Evolutionary conservation across 1,284 basidiomycete genomes (phyloP), one percentile per base, ranked within the genome.

Genomic region (Puccinia hordei): DNA sequence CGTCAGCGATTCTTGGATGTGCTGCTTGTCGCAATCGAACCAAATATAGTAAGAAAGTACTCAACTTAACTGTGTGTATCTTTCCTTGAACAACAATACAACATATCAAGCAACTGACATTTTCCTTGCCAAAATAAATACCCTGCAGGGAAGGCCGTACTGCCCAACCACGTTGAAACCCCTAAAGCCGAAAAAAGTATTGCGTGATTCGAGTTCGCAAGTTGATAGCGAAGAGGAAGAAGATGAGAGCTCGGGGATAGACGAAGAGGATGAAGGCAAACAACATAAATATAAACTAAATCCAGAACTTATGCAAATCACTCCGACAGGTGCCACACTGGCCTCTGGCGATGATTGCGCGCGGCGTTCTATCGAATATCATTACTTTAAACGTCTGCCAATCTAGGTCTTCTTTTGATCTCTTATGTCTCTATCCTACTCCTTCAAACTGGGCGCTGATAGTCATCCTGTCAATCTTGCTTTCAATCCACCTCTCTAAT

Each of bases 321-420:
- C 35, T 2, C 30, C 30, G 33, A 53, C 66, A 15, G 2, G 19
- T n/a, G 8, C 46, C 55, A 57, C 33, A 2, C 41, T 79, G 24
- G 61, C 46, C 15, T 79, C 66, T 63, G 77, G 77, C 2, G 65
- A 72, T 44, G 68, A 79, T 51, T 79, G 77, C 55, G 68, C 68
- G 17, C 59, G 44, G 9, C 66, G 68, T 2, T 68, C 77, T 17
- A 19, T 63, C 5, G 68, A 79, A 24, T 79, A 71, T 72, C 77
- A 79, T 55, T 61, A n/a, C 49, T 79, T 71, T 38, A 71, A 79
- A 61, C 77, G 77, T 79, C n/a, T 65, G 73, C 65, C 15, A 27
- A 24, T 33, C 27, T 55, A 13, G 24, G 1, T 15, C 41, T 53
- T 59, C 3, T 63, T 38, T 38, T 63, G 33, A 12, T 49, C 6